Conservation (phyloP, 2,329 filamentous ascomycete genomes). For the Aurifilum marmelostoma region DNA sequence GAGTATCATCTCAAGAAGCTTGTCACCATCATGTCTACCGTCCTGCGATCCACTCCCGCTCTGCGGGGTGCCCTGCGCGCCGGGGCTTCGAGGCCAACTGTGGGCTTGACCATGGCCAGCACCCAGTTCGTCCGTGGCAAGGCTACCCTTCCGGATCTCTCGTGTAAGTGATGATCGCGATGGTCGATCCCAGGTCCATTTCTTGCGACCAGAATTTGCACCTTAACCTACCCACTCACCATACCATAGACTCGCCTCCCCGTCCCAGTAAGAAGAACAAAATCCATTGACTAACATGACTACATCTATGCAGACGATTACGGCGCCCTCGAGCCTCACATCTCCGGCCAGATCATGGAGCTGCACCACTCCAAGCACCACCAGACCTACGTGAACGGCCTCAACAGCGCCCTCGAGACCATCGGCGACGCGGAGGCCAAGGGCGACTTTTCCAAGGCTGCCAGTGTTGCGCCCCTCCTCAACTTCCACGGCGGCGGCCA, state of each 20-base stretch:
- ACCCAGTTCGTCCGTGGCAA: conserved; percentile 83
- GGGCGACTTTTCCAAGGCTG: conserved; percentile 59
- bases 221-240: too few species aligned
- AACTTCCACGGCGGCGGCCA: conserved; percentile 92
- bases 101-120: conserved; percentile 63
- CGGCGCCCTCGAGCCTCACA: conserved; percentile 84
- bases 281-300: conserved; percentile 4
- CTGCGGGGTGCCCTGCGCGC: conserved; percentile 73
- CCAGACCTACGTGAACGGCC: conserved; percentile 75
- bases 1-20: conserved; percentile 20
- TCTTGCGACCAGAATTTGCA: neutral
- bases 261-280: neutral
- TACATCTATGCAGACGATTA: conserved; percentile 76
- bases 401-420: conserved; percentile 67
- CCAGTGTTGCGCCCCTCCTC: conserved; percentile 58
- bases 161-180: conserved; percentile 47
- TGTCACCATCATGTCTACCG: conserved; percentile 71
- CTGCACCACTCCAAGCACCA: conserved; percentile 81
- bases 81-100: conserved; percentile 62
- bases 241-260: neutral
- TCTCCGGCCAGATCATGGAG: conserved; percentile 79
- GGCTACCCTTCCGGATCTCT: conserved; percentile 90
- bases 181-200: too few species aligned
- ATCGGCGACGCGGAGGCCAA: conserved; percentile 66
- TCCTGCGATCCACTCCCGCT: conserved; percentile 72